Evolutionary conservation across 495 filamentous ascomycete species (phyloP), one percentile per base, ranked within the genome.

Genomic region (Eremomyces bilateralis): DNA sequence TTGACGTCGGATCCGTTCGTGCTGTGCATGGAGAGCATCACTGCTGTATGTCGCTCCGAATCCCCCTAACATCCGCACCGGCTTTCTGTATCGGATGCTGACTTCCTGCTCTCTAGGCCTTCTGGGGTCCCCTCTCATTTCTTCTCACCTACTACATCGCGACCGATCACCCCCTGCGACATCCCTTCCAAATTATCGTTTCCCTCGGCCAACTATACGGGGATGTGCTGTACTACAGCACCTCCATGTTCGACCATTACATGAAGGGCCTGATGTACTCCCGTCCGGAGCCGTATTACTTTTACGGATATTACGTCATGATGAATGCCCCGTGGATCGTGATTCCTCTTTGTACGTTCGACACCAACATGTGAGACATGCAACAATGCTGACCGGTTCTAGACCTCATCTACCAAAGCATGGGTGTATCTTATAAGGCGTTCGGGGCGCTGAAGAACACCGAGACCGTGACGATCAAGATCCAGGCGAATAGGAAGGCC

Each of bases 291-390:
- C 48, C 59, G 3, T 63, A 73, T 39, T 93, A 90, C 49, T 91
- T 79, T 49, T 93, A 81, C 80, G 53, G 73, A 11, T 93, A 93
- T 49, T 93, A 78, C 47, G 67, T 83, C 15, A 62, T 76, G 13
- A 75, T 91, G 67, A 93, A 93, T 48, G 60, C 70, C 31, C 76
- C 83, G 34, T 93, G 83, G 83, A 80, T 73, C 21, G 59, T 88
- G 11, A 64, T 91, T 39, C 83, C 82, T 2, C 25, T 38, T 4
- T 38, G 51, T 53, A 43, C 45, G 53, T 52, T 21, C 17, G 8
- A 8, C 16, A 33, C 8, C 8, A 10, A 8, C 16, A 16, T 11
- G 15, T 8, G 8, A 8, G 15, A 33, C 8, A 33, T 33, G 30
- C 10, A 16, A 8, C 8, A 8, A 8, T 11, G n/a, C n/a, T n/a